Percentiles rank a stretch among this genome's conserved stretches.
Conservation (phyloP, 805 yeast genomes). For the Yarrowia porcina region DNA sequence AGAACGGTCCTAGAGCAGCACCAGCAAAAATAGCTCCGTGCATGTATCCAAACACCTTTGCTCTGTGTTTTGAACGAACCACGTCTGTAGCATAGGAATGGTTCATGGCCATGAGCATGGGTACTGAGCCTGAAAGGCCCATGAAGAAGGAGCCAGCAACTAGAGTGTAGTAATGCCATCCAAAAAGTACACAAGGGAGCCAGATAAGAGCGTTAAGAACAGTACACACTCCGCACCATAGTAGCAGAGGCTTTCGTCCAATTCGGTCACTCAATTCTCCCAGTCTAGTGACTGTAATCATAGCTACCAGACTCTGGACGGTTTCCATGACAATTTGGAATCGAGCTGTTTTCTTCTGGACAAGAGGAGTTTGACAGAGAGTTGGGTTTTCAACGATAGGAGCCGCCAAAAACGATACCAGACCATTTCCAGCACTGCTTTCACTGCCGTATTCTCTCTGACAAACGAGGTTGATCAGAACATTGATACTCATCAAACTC, state of each 20-base stretch:
- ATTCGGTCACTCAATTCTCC: slow-evolving; percentile 60
- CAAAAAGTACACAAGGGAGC: slow-evolving; percentile 27
- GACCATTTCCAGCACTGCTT: not conserved
- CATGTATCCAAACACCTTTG: slow-evolving; percentile 32
- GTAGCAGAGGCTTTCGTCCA: slow-evolving; percentile 55
- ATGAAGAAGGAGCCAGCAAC: slow-evolving; percentile 52
- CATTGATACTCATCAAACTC: slow-evolving; percentile 11
- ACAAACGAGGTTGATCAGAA: slow-evolving; percentile 3
- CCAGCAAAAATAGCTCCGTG: slow-evolving; percentile 23
- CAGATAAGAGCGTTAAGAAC: slow-evolving; percentile 29
- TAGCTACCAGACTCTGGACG: slow-evolving; percentile 24
- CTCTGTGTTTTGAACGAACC: slow-evolving; percentile 55
- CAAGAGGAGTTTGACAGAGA: slow-evolving; percentile 9
- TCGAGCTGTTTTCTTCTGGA: not conserved
- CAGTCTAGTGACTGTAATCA: slow-evolving; percentile 41
- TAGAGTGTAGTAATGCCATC: slow-evolving; percentile 43
- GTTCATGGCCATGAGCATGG: slow-evolving; percentile 49
- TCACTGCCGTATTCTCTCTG: slow-evolving; percentile 6
- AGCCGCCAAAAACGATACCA: not conserved
- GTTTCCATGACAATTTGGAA: slow-evolving; percentile 24
- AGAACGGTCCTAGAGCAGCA: slow-evolving; percentile 17
- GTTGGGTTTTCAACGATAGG: slow-evolving; percentile 3
- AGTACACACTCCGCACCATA: slow-evolving; percentile 30
- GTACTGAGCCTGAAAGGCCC: slow-evolving; percentile 43
- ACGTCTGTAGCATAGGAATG: slow-evolving; percentile 72